Evolutionary conservation across 306 rosid genomes (phyloP).

Genomic region (Canavalia gladiata): DNA sequence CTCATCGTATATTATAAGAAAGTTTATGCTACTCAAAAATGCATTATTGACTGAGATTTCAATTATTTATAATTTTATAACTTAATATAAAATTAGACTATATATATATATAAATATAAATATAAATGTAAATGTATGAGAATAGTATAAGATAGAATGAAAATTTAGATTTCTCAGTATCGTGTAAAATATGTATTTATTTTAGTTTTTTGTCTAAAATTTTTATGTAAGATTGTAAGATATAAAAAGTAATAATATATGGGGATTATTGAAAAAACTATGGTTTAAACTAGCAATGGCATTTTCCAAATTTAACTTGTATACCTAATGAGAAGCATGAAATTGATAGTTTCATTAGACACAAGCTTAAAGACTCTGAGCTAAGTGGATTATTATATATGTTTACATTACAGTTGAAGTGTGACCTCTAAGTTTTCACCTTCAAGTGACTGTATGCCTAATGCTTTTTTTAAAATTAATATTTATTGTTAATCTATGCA

Average conservation of each 20-base stretch:
- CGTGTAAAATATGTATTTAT: slow-evolving; percentile 1
- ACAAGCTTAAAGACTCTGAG: slow-evolving; percentile 14
- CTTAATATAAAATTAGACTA: not conserved
- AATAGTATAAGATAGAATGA: not conserved
- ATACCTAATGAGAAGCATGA: slow-evolving; percentile 32
- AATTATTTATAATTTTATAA: not conserved
- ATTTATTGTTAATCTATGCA: slow-evolving; percentile 49
- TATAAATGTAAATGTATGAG: not conserved
- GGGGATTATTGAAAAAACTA: slow-evolving; percentile 12
- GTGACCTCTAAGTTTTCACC: slow-evolving; percentile 2
- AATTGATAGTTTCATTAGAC: slow-evolving; percentile 37
- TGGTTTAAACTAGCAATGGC: slow-evolving; percentile 36
- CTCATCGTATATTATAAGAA: slow-evolving; percentile 23
- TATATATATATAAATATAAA: not conserved
- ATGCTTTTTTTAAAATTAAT: not conserved
- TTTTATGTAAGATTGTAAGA: slow-evolving; percentile 16
- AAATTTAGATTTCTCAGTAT: not conserved
- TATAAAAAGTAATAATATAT: slow-evolving; percentile 3
- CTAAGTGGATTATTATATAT: slow-evolving; percentile 3
- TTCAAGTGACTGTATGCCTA: slow-evolving; percentile 9
- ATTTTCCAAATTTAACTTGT: slow-evolving; percentile 30
- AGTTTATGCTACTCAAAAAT: not conserved
- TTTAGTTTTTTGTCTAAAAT: slow-evolving; percentile 26
- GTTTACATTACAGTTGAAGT: slow-evolving; percentile 28
- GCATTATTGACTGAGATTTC: not conserved